A percentile compares a stretch with the other conserved stretches of the same genome.
Conservation (phyloP, 768 basidiomycete species). For the Leccinellum rugosiceps region DNA sequence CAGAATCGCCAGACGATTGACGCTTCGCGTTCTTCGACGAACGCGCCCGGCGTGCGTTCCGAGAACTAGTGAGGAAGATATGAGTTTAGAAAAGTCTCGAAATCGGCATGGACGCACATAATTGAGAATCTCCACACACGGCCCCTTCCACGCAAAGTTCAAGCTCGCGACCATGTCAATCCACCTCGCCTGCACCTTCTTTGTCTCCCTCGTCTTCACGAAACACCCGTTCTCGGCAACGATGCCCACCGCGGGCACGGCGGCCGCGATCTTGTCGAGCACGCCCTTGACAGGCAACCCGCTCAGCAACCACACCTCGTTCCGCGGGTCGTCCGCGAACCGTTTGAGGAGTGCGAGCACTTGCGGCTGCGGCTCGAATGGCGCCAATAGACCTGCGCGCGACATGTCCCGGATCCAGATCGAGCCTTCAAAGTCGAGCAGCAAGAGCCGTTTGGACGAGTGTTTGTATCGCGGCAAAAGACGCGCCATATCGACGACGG, state of each 20-base stretch:
- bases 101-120: constrained; percentile 54
- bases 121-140: constrained; percentile 78
- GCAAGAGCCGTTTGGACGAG: constrained; percentile 58
- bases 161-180: constrained; percentile 77
- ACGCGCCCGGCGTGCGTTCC: constrained; percentile 83
- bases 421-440: constrained; percentile 79
- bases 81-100: neutral
- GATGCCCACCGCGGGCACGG: constrained; percentile 68
- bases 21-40: constrained; percentile 79
- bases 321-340: constrained; percentile 60
- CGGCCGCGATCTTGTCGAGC: constrained; percentile 59
- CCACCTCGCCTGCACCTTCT: constrained; percentile 47
- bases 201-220: constrained; percentile 51
- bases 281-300: constrained; percentile 63
- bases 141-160: constrained; percentile 76
- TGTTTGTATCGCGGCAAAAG: constrained; percentile 68
- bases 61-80: constrained; percentile 54
- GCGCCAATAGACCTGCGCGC: constrained; percentile 39
- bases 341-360: constrained; percentile 49
- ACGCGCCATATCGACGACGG: constrained; percentile 42
- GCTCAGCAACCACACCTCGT: constrained; percentile 82
- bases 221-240: constrained; percentile 91
- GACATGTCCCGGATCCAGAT: constrained; percentile 66
- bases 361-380: constrained; percentile 39
- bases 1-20: constrained; percentile 87